Evolutionary conservation across 2,329 filamentous ascomycete genomes (phyloP).

Genomic region (Cladophialophora bantiana): DNA sequence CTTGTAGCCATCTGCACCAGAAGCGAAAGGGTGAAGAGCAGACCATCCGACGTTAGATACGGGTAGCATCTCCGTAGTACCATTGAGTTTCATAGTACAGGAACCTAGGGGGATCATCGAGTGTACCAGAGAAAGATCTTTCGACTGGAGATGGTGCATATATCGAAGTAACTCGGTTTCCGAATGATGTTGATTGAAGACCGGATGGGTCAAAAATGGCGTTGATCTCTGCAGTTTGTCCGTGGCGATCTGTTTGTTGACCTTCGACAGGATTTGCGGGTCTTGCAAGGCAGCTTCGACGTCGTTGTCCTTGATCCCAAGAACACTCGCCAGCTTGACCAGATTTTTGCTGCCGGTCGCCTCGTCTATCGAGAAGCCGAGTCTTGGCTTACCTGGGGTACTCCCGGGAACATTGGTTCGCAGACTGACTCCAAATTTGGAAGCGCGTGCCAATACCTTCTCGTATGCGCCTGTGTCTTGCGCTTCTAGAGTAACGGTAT

Average conservation of each 20-base stretch:
- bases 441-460: slow-evolving; percentile 60
- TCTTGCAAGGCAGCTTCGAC: slow-evolving; percentile 26
- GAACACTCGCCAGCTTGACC: slow-evolving; percentile 44
- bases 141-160: slow-evolving; percentile 90
- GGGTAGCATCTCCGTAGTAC: slow-evolving; percentile 89
- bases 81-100: slow-evolving; percentile 98
- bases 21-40: slow-evolving; percentile 80
- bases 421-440: slow-evolving; percentile 55
- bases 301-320: slow-evolving; percentile 42
- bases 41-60: slow-evolving; percentile 78
- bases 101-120: slow-evolving; percentile 98
- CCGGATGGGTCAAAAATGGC: slow-evolving; percentile 81
- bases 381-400: slow-evolving; percentile 57
- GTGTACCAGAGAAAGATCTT: slow-evolving; percentile 91
- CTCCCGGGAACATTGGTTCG: slow-evolving; percentile 57
- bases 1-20: slow-evolving; percentile 71
- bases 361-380: slow-evolving; percentile 83
- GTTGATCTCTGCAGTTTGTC: slow-evolving; percentile 71
- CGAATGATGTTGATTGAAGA: slow-evolving; percentile 94
- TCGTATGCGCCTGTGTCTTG: slow-evolving; percentile 56
- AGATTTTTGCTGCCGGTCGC: slow-evolving; percentile 50
- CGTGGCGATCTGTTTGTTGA: slow-evolving; percentile 45
- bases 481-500: slow-evolving; percentile 73
- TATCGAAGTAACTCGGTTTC: slow-evolving; percentile 94
- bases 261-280: slow-evolving; percentile 49